Base-by-base conservation (phyloP, 129 eudicot genomes). In the carrot (Daucus carota) region DNA sequence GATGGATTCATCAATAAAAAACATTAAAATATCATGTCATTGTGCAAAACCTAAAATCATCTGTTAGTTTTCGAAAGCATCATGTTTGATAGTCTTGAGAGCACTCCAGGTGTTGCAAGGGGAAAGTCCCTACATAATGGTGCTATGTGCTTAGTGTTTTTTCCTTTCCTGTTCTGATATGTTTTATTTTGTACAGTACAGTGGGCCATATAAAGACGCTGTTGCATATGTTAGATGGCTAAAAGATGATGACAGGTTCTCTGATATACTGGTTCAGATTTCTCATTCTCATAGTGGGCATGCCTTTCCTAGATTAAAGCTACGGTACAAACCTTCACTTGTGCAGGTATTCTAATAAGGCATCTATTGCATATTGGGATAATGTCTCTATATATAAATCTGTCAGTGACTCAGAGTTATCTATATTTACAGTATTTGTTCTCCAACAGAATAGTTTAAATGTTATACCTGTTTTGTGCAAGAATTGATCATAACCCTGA, bases 251-350 rank as follows among this genome's bases (percentile, higher is more conserved):
- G 76, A 62, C 29, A 89, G 90, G 76, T 94, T 94, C 84, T 66
- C 84, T 38, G 93, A 89, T 80, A 80, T 94, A 77, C 74, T 94
- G 60, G 90, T 91, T 76, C 98, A 94, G 83, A 82, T 87, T 75
- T 91, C 98, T 77, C 87, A 91, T 52, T 86, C 98, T 73, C 71
- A 75, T 52, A 78, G 59, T 46, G 90, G 88, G 48, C 98, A 94
- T 83, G 96, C 94, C 34, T 94, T 94, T 78, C 97, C 98, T 36
- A 87, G 92, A 78, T 73, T 94, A 76, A 91, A 91, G 86, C 85
- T 94, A 87, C 98, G 98, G 72, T 94, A 94, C 75, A 94, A 91
- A 86, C 98, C 96, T 78, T 87, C 98, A 81, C 97, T 94, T 77
- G 97, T 91, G 70, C 98, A 94, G 93, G 97, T 85, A 86, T 83